phyloP scores from a whole-genome alignment of 2,329 filamentous ascomycete genomes.

The Stachybotrys elegans region DNA sequence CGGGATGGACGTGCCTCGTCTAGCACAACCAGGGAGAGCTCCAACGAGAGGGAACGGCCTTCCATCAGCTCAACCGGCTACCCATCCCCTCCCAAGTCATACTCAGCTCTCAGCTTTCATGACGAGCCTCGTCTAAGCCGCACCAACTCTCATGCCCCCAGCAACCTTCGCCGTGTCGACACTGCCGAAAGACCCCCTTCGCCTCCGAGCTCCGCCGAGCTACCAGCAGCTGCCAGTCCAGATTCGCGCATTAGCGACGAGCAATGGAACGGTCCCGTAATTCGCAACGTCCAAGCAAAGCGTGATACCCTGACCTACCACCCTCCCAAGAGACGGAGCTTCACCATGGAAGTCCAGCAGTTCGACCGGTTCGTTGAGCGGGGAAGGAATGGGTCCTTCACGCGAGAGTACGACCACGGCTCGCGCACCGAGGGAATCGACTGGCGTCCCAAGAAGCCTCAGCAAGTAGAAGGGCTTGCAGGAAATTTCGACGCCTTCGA shows the following conservation, averaged over 20 bases:
- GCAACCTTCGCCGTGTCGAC: conserved; percentile 20
- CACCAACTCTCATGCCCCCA: conserved; percentile 17
- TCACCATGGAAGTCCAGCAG: conserved; percentile 43
- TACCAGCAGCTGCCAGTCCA: neutral
- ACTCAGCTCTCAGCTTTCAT: conserved; percentile 15
- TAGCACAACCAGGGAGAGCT: too few species aligned
- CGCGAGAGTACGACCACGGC: too few species aligned
- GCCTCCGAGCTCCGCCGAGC: conserved; percentile 31
- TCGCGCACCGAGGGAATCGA: too few species aligned
- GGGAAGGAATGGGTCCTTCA: too few species aligned
- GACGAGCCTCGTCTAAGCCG: conserved; percentile 9
- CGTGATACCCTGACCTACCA: conserved; percentile 46
- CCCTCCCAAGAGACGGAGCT: conserved; percentile 39
- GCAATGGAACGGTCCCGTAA: conserved; percentile 32
- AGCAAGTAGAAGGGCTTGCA: conserved; percentile 24
- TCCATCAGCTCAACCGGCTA: neutral
- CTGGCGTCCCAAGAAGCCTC: conserved; percentile 13
- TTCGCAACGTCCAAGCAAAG: conserved; percentile 43
- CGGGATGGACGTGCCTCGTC: too few species aligned
- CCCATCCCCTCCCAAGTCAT: conserved; percentile 4
- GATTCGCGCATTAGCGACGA: conserved; percentile 31
- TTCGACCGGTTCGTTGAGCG: conserved; percentile 7
- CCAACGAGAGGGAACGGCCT: too few species aligned
- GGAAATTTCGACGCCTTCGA: conserved; percentile 34
- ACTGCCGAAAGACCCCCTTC: conserved; percentile 32